phyloP scores from a whole-genome alignment of 1,139 yeast genomes.

The Debaryomyces psychrophilus region DNA sequence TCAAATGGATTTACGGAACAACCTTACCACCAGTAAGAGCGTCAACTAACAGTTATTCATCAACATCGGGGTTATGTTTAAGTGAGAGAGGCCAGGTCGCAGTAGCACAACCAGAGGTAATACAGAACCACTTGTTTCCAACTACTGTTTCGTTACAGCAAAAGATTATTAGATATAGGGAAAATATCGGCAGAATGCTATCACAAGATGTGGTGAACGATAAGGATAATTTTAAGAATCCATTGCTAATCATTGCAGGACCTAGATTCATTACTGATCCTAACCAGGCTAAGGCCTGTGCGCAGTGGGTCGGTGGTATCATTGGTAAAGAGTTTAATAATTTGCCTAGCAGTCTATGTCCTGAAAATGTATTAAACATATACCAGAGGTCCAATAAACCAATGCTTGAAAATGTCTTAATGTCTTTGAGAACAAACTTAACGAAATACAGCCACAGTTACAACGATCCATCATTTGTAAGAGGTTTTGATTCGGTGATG shows the following conservation, averaged over 20 bases:
- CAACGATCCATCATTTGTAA: slow-evolving; percentile 10
- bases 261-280: slow-evolving; percentile 35
- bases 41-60: slow-evolving; percentile 9
- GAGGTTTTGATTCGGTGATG: slow-evolving; percentile 22
- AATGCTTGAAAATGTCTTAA: slow-evolving; percentile 18
- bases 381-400: slow-evolving; percentile 15
- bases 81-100: slow-evolving; percentile 37
- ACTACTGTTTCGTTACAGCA: slow-evolving; percentile 26
- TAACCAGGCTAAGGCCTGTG: slow-evolving; percentile 40
- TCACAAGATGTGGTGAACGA: slow-evolving; percentile 12
- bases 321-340: slow-evolving; percentile 21
- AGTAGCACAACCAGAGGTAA: slow-evolving; percentile 49
- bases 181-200: slow-evolving; percentile 19
- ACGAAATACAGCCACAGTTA: slow-evolving; percentile 27
- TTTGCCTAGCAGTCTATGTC: slow-evolving; percentile 14
- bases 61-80: slow-evolving; percentile 25
- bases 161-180: slow-evolving; percentile 31
- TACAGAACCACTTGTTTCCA: slow-evolving; percentile 46
- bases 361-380: slow-evolving; percentile 16
- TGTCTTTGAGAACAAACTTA: slow-evolving; percentile 37
- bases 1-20: slow-evolving; percentile 24
- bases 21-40: slow-evolving; percentile 16
- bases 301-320: slow-evolving; percentile 42
- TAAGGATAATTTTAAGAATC: slow-evolving; percentile 14
- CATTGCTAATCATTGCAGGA: slow-evolving; percentile 43